These are phyloP conservation scores for Juglanconis juglandina DNA, from an alignment of 2,329 filamentous ascomycete species.

Conservation along the genomic window DNA sequence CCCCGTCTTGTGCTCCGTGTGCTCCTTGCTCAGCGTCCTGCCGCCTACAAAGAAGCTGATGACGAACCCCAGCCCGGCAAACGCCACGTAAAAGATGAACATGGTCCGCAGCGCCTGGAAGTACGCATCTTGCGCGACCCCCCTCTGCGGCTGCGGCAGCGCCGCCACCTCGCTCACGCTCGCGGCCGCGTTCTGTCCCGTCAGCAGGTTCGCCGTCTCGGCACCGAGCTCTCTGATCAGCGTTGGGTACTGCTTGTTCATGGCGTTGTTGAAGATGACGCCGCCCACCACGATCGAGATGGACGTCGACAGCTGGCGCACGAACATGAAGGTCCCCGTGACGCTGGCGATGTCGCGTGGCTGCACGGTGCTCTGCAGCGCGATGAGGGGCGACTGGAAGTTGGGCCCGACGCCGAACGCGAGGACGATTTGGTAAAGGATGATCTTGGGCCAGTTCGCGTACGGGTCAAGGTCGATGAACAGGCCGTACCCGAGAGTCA, in stretches of 20 bases:
- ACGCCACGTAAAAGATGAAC: slow-evolving; percentile 55
- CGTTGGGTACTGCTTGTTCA: slow-evolving; percentile 32
- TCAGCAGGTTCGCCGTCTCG: slow-evolving; percentile 48
- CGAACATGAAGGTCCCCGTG: slow-evolving; percentile 59
- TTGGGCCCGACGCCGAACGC: slow-evolving; percentile 61
- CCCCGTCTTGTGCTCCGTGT: slow-evolving; percentile 58
- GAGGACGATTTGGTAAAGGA: slow-evolving; percentile 55
- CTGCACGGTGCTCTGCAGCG: slow-evolving; percentile 60
- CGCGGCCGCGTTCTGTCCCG: slow-evolving; percentile 58
- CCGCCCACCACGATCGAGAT: slow-evolving; percentile 57
- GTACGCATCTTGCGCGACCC: slow-evolving; percentile 43
- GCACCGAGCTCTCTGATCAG: slow-evolving; percentile 28
- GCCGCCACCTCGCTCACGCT: slow-evolving; percentile 55
- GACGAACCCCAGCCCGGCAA: slow-evolving; percentile 45
- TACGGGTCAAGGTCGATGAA: slow-evolving; percentile 53
- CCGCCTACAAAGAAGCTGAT: slow-evolving; percentile 47
- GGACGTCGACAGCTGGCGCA: slow-evolving; percentile 55
- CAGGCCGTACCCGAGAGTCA: slow-evolving; percentile 58
- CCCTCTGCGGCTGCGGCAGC: slow-evolving; percentile 44
- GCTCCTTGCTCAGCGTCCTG: slow-evolving; percentile 50
- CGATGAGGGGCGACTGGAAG: slow-evolving; percentile 61
- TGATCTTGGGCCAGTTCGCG: slow-evolving; percentile 43
- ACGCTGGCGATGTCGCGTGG: slow-evolving; percentile 60
- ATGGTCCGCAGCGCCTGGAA: slow-evolving; percentile 50
- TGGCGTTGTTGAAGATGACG: slow-evolving; percentile 38